Conservation (phyloP, 2,329 filamentous ascomycete species). For the Onygenales sp. region DNA sequence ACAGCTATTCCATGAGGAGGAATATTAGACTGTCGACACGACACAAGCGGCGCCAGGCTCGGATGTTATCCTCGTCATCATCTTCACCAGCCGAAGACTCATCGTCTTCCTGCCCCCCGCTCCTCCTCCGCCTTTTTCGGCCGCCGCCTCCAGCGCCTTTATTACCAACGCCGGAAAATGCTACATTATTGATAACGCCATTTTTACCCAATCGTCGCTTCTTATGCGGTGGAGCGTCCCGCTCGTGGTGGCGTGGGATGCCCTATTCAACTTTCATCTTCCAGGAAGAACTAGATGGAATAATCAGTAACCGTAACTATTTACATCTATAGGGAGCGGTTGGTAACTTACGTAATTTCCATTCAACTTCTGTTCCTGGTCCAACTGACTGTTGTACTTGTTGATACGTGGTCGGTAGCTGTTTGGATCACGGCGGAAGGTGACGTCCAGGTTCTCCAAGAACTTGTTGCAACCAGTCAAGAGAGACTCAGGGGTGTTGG, state of each 20-base stretch:
- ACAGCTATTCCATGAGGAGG: neutral
- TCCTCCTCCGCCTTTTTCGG: constrained; percentile 18
- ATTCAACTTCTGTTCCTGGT: constrained; percentile 89
- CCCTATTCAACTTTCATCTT: constrained; percentile 69
- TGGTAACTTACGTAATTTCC: constrained; percentile 73
- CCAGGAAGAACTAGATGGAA: constrained; percentile 75
- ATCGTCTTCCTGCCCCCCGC: constrained; percentile 37
- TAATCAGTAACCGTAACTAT: neutral
- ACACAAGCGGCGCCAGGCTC: constrained; percentile 40
- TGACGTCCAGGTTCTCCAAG: constrained; percentile 93
- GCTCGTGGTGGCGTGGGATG: constrained; percentile 36
- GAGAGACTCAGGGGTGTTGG: constrained; percentile 82
- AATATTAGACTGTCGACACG: neutral
- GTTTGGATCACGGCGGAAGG: constrained; percentile 94
- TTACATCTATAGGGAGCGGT: neutral
- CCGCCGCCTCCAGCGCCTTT: constrained; percentile 24
- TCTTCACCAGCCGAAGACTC: constrained; percentile 50
- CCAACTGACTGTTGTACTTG: constrained; percentile 89
- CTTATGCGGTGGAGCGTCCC: constrained; percentile 27
- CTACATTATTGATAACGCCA: constrained; percentile 23
- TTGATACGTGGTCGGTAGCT: constrained; percentile 98
- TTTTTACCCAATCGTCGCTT: constrained; percentile 22
- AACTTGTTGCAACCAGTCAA: constrained; percentile 95
- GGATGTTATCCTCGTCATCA: constrained; percentile 57
- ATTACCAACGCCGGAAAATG: constrained; percentile 36